These are phyloP conservation scores for Clitopilus hobsonii DNA, from an alignment of 768 basidiomycete species.

Conservation along the genomic window DNA sequence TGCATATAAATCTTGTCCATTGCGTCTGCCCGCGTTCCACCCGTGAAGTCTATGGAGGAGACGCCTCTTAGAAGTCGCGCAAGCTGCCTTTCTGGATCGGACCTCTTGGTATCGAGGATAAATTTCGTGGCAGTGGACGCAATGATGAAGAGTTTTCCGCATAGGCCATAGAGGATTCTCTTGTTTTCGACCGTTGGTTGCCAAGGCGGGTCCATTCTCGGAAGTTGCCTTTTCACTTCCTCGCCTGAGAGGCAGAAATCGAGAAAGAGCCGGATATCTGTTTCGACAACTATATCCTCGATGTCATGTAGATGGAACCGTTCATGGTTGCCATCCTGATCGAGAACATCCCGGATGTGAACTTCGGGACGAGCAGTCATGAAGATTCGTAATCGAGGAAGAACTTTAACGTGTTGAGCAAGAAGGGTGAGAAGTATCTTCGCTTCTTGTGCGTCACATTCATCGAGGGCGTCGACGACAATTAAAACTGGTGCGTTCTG, in stretches of 20 bases:
- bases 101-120: not conserved
- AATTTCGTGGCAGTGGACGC: constrained; percentile 1
- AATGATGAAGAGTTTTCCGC: constrained; percentile 1
- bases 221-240: not conserved
- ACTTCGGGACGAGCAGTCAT: not conserved
- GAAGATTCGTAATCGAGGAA: not conserved
- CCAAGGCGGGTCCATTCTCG: not conserved
- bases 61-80: not conserved
- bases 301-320: constrained; percentile 4
- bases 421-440: not conserved
- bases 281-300: not conserved
- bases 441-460: not conserved
- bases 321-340: not conserved
- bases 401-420: not conserved
- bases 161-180: not conserved
- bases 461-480: constrained; percentile 2
- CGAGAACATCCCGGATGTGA: not conserved
- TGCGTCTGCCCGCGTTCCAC: not conserved
- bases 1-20: not conserved
- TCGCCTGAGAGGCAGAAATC: not conserved
- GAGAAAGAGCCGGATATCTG: not conserved
- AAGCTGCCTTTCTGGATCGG: not conserved
- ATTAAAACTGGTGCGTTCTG: not conserved
- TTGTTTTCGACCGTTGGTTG: not conserved
- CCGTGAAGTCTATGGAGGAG: not conserved